Evolutionary conservation across 2,329 filamentous ascomycete species (phyloP).

Genomic region (Apiospora sp.): DNA sequence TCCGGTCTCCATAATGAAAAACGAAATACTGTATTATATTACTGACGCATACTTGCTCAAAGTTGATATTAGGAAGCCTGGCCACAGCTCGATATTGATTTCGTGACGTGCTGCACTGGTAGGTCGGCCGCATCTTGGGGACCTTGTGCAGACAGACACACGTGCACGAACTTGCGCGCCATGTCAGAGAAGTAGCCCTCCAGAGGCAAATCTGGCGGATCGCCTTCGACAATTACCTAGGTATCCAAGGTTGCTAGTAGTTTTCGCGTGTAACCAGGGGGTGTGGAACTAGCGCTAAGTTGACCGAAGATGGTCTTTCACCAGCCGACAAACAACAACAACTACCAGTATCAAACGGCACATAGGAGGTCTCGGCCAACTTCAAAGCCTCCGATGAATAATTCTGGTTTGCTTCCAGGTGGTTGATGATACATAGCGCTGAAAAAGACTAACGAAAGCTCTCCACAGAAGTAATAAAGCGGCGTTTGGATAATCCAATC

Average conservation of each 20-base stretch:
- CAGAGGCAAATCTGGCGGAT: conserved; percentile 86
- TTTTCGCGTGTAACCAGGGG: neutral
- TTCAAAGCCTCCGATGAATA: neutral
- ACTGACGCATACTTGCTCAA: too few species aligned
- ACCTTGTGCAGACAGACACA: conserved; percentile 91
- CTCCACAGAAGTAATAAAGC: neutral
- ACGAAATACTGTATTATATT: too few species aligned
- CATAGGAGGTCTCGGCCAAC: neutral
- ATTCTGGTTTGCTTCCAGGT: neutral
- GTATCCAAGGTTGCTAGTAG: conserved; percentile 33
- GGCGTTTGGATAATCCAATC: neutral
- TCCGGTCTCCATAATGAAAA: too few species aligned
- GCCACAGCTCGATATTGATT: too few species aligned
- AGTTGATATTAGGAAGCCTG: too few species aligned
- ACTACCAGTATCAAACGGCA: neutral
- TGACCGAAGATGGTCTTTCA: conserved; percentile 77
- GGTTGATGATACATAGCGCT: neutral
- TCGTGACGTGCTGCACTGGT: conserved; percentile 46
- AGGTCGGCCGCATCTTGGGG: conserved; percentile 90
- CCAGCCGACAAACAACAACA: neutral
- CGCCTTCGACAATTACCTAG: conserved; percentile 98
- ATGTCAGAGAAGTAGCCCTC: conserved; percentile 80
- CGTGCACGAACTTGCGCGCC: conserved; percentile 85
- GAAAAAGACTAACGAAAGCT: neutral
- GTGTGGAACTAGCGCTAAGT: conserved; percentile 78